These are phyloP conservation scores for Zygotorulaspora chibaensis DNA, from an alignment of 805 yeast genomes.

Conservation along the genomic window DNA sequence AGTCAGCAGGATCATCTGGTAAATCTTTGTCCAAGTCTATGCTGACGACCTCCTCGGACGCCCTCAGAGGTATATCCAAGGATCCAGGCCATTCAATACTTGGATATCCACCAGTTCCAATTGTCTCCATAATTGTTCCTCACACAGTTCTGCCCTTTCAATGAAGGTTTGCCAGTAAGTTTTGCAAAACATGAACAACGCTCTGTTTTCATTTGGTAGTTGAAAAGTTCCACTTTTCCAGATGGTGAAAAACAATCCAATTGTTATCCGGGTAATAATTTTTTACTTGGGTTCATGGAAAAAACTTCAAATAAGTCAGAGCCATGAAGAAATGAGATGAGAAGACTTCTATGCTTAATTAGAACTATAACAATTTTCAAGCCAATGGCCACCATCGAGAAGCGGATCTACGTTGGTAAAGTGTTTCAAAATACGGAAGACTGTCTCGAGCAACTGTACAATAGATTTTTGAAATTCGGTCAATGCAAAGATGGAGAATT, in stretches of 20 bases:
- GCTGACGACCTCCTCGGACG: slow-evolving; percentile 79
- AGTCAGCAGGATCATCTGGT: slow-evolving; percentile 85
- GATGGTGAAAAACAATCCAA: not conserved
- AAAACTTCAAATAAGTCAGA: not conserved
- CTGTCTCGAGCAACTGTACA: slow-evolving; percentile 41
- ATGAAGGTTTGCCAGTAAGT: not conserved
- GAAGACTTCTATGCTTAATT: not conserved
- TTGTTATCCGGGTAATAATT: slow-evolving; percentile 1
- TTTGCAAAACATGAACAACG: not conserved
- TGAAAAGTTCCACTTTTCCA: not conserved
- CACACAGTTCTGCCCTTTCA: not conserved
- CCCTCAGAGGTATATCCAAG: slow-evolving; percentile 63
- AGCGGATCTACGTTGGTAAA: slow-evolving; percentile 34
- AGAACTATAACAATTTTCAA: not conserved
- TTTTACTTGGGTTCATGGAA: not conserved
- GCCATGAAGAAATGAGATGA: slow-evolving; percentile 11
- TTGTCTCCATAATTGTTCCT: slow-evolving; percentile 9
- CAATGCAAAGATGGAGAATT: slow-evolving; percentile 41
- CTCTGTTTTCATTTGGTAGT: not conserved
- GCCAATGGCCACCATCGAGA: slow-evolving; percentile 11
- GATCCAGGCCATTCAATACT: slow-evolving; percentile 32
- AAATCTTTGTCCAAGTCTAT: slow-evolving; percentile 76
- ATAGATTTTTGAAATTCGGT: slow-evolving; percentile 65
- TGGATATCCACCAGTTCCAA: slow-evolving; percentile 23
- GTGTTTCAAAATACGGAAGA: slow-evolving; percentile 22